Base-by-base conservation (phyloP, 345 rosid species). In the Brassica napus region DNA sequence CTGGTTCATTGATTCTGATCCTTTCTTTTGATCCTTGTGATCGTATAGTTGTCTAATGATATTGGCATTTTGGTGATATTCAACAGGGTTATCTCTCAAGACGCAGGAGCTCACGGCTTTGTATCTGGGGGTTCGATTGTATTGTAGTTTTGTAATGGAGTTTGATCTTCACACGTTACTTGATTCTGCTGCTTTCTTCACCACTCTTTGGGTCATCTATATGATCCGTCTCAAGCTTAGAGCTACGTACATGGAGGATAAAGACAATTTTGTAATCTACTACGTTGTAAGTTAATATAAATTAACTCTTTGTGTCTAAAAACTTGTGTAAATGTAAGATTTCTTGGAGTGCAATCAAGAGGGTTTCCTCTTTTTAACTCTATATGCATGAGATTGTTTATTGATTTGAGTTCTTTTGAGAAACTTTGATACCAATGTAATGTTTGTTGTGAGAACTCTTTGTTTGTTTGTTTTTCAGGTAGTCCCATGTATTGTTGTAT, bases 131-230 rank as follows among this genome's bases (percentile, higher is more conserved):
- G 92, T 88, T 58, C 81, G 98, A 70, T 73, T 93, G 44, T 93
- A 91, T 73, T 91, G 98, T 77, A 91, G 98, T 77, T 84, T 91
- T 81, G 98, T 93, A 5, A 93, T 93, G 97, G 98, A 89, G 26
- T 90, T 87, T 85, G 97, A 90, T 85, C 86, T 94, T 69, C 96
- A 92, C 81, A 94, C 98, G 2, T 1, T 94, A 23, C 92, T 94
- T 1, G 98, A 94, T 84, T 82, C 92, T 12, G 89, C 96, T 72
- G 89, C 97, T 16, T 77, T 92, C 79, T 85, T 34, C 6, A 86
- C 96, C 1, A 92, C 98, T 65, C 85, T 94, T 72, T 94, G 98
- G 98, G 95, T 94, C 79, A 89, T 94, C 11, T 94, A 91, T 75
- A 91, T 87, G 98, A 94, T 94, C 58, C 96, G 92, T 68, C 87